Evolutionary conservation across 2,329 filamentous ascomycete species (phyloP), one percentile per base, ranked within the genome.

Genomic region (Calonectria montana): DNA sequence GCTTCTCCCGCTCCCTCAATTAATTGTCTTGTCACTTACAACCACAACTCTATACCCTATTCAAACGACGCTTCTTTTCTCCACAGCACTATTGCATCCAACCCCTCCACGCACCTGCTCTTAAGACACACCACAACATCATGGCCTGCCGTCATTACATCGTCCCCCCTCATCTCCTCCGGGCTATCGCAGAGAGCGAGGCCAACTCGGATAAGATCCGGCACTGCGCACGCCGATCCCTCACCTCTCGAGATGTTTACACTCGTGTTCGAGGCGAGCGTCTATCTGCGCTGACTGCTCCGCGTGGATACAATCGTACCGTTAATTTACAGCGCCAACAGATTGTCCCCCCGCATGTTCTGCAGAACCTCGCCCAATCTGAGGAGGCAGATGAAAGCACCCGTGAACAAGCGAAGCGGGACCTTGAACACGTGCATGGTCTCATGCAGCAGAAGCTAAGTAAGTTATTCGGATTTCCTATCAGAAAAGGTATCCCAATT

Each of bases 111-210:
- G 39, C 25, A 15, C 61, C 21, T 41, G 39, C 39, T 18, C 16
- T 4, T 15, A 41, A 23, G 12, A 21, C 41, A 45, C 16, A 45
- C 41, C 41, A 45, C 41, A 18, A 45, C 41, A 71, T 3, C 59
- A 76, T 76, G 74, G 66, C 74, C 45, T 72, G 73, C 64, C 78
- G 76, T 68, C 87, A 84, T 78, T 84, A 80, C 70, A 83, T 87
- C 69, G 83, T 88, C 5, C 86, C 86, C 23, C 86, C 87, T 23
- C 84, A 88, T 68, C 81, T 88, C 13, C 82, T 88, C 25, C 80
- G 77, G 37, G 82, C 81, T 66, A 86, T 88, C 64, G 84, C 84
- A 39, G 80, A 85, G 59, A 84, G 83, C 43, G 73, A 81, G 3
- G 71, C 74, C 70, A 86, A 86, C 43, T 78, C 83, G 2, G 80